These are phyloP conservation scores for Aspergillus fructus DNA, from an alignment of 2,329 filamentous ascomycete species.

Conservation along the genomic window DNA sequence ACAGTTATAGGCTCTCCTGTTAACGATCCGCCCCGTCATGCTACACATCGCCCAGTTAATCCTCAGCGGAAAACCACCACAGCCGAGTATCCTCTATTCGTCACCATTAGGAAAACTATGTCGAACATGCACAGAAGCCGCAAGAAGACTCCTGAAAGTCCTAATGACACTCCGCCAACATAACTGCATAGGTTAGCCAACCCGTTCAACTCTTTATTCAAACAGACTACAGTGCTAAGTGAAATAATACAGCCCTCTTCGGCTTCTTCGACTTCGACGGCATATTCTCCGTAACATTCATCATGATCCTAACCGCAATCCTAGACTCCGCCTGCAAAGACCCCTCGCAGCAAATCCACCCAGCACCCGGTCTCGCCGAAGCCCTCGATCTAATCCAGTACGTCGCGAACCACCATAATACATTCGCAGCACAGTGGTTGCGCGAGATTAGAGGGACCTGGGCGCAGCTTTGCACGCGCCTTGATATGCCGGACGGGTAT, in stretches of 20 bases:
- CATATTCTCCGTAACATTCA: not conserved
- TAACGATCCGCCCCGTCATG: not conserved
- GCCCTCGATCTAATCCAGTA: not conserved
- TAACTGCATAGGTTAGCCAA: not conserved
- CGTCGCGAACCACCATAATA: not conserved
- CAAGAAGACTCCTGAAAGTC: not conserved
- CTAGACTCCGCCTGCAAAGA: not conserved
- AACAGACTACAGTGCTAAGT: not conserved
- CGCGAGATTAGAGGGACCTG: not conserved
- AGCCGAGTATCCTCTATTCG: not conserved
- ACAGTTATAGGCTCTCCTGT: not conserved
- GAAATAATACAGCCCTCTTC: not conserved
- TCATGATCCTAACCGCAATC: not conserved
- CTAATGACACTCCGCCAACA: not conserved
- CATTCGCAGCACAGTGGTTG: not conserved
- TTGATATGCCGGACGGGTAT: not conserved
- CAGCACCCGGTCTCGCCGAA: not conserved
- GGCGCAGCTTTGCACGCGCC: not conserved
- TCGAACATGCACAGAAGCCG: not conserved
- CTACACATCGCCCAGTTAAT: not conserved
- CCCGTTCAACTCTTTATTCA: not conserved
- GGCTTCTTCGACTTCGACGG: not conserved
- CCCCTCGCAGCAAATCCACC: not conserved
- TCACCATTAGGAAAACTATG: not conserved
- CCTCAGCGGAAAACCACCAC: not conserved